A percentile compares a stretch with the other conserved stretches of the same genome.
phyloP scores from a whole-genome alignment of 2,329 filamentous ascomycete species.

The Fusarium clavum region DNA sequence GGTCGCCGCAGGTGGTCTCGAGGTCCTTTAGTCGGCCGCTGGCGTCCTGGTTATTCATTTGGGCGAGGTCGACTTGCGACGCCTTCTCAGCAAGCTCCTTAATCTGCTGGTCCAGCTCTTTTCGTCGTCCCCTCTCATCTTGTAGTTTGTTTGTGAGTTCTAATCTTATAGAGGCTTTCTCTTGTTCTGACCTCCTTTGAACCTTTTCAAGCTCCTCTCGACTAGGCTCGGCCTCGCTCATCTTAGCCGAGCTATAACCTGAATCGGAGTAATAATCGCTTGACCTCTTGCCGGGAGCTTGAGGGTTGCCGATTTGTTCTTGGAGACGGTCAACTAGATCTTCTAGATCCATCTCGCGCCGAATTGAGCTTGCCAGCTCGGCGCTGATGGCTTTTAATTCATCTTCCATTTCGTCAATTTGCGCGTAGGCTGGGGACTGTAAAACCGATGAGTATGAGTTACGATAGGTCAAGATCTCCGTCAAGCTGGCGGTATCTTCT shows the following conservation, averaged over 20 bases:
- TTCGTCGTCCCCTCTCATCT: slow-evolving; percentile 82
- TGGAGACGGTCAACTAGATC: slow-evolving; percentile 92
- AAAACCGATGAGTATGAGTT: slow-evolving; percentile 63
- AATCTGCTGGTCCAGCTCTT: slow-evolving; percentile 84
- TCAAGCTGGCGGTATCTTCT: slow-evolving; percentile 52
- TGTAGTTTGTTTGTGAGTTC: slow-evolving; percentile 89
- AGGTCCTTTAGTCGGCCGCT: slow-evolving; percentile 78
- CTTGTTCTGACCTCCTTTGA: slow-evolving; percentile 87
- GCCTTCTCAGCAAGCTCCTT: slow-evolving; percentile 84
- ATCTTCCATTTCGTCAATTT: slow-evolving; percentile 91
- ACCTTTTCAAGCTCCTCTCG: slow-evolving; percentile 83
- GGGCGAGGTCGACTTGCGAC: slow-evolving; percentile 67
- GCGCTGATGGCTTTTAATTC: slow-evolving; percentile 93
- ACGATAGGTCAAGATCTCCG: slow-evolving; percentile 61
- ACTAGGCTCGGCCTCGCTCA: slow-evolving; percentile 72
- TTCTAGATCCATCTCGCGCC: slow-evolving; percentile 95
- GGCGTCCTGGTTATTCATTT: slow-evolving; percentile 68
- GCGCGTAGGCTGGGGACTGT: slow-evolving; percentile 58
- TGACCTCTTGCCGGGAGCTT: slow-evolving; percentile 75
- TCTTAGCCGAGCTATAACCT: slow-evolving; percentile 85
- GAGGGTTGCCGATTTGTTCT: slow-evolving; percentile 73
- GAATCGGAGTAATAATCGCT: slow-evolving; percentile 99
- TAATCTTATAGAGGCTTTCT: slow-evolving; percentile 86
- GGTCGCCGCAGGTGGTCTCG: slow-evolving; percentile 82
- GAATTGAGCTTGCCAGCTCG: slow-evolving; percentile 92